Evolutionary conservation across 1,284 basidiomycete species (phyloP).

Genomic region (Apiotrichum gracile): DNA sequence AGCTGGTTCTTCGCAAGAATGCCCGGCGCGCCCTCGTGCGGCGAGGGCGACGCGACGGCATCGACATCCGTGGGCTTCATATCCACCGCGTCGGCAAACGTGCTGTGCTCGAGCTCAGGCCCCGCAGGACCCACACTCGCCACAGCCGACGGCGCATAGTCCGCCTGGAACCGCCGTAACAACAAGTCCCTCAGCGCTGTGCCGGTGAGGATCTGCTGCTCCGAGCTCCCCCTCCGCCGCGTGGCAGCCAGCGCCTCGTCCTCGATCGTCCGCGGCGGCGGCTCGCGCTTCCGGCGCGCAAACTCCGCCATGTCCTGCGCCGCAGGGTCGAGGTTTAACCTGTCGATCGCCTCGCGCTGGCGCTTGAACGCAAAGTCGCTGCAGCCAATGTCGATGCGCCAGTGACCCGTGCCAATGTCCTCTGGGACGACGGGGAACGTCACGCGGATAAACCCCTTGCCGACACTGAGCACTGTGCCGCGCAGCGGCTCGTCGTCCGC

Average conservation of each 20-base stretch:
- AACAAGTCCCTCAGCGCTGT: constrained; percentile 65
- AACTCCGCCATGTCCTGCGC: constrained; percentile 39
- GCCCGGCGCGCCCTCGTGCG: constrained; percentile 40
- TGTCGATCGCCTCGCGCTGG: constrained; percentile 62
- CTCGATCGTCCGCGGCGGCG: background rate
- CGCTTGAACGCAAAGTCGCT: constrained; percentile 63
- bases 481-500: constrained; percentile 52
- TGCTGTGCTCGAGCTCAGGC: constrained; percentile 2
- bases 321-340: constrained; percentile 57
- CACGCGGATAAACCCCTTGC: constrained; percentile 52
- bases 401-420: constrained; percentile 51
- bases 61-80: constrained; percentile 35
- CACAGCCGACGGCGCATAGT: constrained; percentile 33
- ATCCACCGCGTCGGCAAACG: constrained; percentile 16
- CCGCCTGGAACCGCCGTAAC: constrained; percentile 52
- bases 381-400: constrained; percentile 69
- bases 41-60: constrained; percentile 22
- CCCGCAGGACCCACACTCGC: too few species aligned
- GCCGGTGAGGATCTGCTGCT: constrained; percentile 56
- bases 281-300: background rate
- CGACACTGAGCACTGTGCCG: constrained; percentile 56
- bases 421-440: constrained; percentile 52
- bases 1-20: constrained; percentile 63
- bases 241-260: constrained; percentile 11
- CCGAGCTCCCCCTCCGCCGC: constrained; percentile 39